Base-by-base conservation (phyloP, 495 filamentous ascomycete species). In the Haplographium delicatum region DNA sequence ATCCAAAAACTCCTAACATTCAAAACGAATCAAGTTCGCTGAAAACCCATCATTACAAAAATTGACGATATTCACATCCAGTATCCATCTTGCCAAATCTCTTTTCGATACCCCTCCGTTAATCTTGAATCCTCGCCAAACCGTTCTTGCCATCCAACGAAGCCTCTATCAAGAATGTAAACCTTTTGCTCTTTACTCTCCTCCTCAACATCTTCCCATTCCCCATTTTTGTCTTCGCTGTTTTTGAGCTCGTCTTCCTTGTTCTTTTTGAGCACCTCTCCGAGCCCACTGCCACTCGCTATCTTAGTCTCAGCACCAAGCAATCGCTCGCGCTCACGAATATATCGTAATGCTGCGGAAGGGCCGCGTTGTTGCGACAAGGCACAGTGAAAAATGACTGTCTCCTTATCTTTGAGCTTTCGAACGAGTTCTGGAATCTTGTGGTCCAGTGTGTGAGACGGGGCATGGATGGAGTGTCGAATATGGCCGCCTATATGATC, bases 401-500 rank as follows among this genome's bases (percentile, higher is more conserved):
- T 82, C 35, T 94, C 76, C 61, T 87, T 89, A 62, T 85, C 83
- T 51, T 82, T 67, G 25, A 96, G 79, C 46, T 78, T 83, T 44
- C 86, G 84, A 3, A 95, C 76, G 23, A 98, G 79, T 53, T 89
- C 87, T 0, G 93, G 88, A 52, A 91, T 76, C 50, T 74, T 80
- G 64, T 80, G 73, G 61, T 94, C 88, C 26, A 95, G 79, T 2
- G 76, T 75, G 28, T 65, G 69, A 47, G 79, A 88, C 5, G 94
- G 91, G 30, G 87, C 76, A 72, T 95, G 87, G 27, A 74, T 76
- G 16, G 85, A 86, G 28, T 67, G 67, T 34, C 73, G 74, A 70
- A 98, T 98, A 72, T 98, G 93, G 51, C 93, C 93, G 59, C 93
- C 93, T 47, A 96, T 75, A 70, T 94, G 84, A 62, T 98, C 93